phyloP scores from a whole-genome alignment of 2,329 filamentous ascomycete species.

The Aspergillus fumigatus region DNA sequence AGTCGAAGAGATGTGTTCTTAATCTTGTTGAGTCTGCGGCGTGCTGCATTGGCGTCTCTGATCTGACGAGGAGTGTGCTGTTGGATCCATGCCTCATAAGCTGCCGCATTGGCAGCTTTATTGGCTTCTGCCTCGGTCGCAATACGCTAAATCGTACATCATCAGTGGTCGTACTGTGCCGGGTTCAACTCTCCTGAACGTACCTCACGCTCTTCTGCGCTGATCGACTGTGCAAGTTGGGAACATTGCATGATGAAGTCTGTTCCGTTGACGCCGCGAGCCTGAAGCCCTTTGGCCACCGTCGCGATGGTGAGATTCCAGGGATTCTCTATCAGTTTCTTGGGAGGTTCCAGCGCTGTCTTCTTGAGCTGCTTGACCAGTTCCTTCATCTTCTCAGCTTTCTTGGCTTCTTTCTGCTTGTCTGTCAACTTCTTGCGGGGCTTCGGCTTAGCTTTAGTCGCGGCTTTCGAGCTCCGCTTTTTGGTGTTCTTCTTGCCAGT shows the following conservation, averaged over 20 bases:
- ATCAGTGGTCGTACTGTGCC: slow-evolving; percentile 5
- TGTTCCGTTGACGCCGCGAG: background rate
- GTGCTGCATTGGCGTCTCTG: slow-evolving; percentile 55
- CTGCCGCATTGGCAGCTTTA: slow-evolving; percentile 39
- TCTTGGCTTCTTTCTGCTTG: slow-evolving; percentile 26
- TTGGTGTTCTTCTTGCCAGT: slow-evolving; percentile 16
- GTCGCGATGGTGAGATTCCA: slow-evolving; percentile 20
- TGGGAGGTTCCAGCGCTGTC: slow-evolving; percentile 32
- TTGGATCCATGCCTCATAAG: slow-evolving; percentile 52
- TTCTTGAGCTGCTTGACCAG: slow-evolving; percentile 32
- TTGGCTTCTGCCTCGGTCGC: slow-evolving; percentile 48
- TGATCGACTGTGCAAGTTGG: slow-evolving; percentile 13
- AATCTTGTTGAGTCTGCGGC: slow-evolving; percentile 32
- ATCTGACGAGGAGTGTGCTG: slow-evolving; percentile 55
- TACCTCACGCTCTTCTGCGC: slow-evolving; percentile 21
- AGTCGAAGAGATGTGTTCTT: slow-evolving; percentile 12
- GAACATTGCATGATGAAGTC: slow-evolving; percentile 19
- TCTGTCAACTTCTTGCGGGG: slow-evolving; percentile 28
- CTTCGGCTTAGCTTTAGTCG: slow-evolving; percentile 23
- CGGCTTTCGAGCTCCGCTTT: slow-evolving; percentile 20
- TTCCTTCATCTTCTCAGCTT: slow-evolving; percentile 25
- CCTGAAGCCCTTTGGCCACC: slow-evolving; percentile 13
- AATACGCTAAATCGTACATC: slow-evolving; percentile 43
- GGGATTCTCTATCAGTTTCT: slow-evolving; percentile 24
- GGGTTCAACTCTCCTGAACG: background rate